Base-by-base conservation (phyloP, 164 flowering plant species). In the Berberis vulgaris region DNA sequence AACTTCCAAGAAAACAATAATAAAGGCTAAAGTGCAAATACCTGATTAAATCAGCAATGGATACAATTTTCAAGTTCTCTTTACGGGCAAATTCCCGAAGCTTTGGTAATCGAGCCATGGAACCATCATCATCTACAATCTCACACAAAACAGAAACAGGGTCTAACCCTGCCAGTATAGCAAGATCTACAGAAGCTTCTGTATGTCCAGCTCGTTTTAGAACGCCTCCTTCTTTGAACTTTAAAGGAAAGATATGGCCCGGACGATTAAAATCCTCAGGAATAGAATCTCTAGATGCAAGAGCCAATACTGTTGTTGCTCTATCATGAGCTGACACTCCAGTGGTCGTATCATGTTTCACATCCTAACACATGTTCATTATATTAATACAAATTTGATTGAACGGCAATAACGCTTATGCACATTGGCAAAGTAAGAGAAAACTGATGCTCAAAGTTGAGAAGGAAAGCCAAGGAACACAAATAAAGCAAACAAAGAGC, bases 181-280 rank as follows among this genome's bases (percentile, higher is more conserved):
- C 73, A 63, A 94, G 96, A 80, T 90, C 98, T 57, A 87, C 94
- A 52, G 98, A 83, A 64, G 97, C 97, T 82, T 94, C 97, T 11
- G 98, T 88, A 62, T 94, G 96, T 41, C 98, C 97, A 77, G 96
- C 96, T 79, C 97, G 82, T 80, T 90, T 94, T 45, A 94, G 59
- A 66, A 94, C 98, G 67, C 96, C 98, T n/a, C 98, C 98, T 54
- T 86, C 97, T 57, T 93, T 79, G 75, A 87, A 94, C 79, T 72
- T 91, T 69, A 94, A 67, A 49, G 98, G 98, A 68, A 94, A 90
- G 45, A 94, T 88, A 68, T 94, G 98, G 13, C 97, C 97, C 0
- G 97, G 97, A 8, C 98, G 88, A 69, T 86, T 94, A 77, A 94
- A 94, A 77, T 88, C 97, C 38, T 81, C 84, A 56, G 97, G 89